Base-by-base conservation (phyloP, 1,139 yeast genomes). In the Hyphopichia khmerensis region DNA sequence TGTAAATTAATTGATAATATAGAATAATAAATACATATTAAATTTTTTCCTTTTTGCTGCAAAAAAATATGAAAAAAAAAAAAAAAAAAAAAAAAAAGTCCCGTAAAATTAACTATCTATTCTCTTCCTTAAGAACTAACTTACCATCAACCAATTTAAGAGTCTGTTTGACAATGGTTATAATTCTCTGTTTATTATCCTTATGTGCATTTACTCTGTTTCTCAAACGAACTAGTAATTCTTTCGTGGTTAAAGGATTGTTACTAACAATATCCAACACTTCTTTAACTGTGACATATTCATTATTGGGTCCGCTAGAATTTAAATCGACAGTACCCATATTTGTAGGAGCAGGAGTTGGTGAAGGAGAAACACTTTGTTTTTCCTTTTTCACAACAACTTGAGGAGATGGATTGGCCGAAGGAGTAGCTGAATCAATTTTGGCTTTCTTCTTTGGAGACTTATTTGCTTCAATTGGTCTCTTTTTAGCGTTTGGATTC, bases 181-280 rank as follows among this genome's bases (percentile, higher is more conserved):
- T 85, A 55, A 90, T 77, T 43, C 85, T 74, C 43, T 72, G 77
- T 54, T 79, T 84, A 62, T 87, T 89, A 43, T 82, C 87, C 30
- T 85, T 77, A 59, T 85, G 85, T 50, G 80, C 74, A 57, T 78
- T 75, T 47, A 89, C 78, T 59, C 89, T 81, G 44, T 76, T 70
- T 66, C 78, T 82, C 55, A 85, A 74, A 43, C 75, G 75, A 42
- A 72, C 70, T 45, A 87, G 77, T 58, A 87, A 74, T 49, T 78
- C 87, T 56, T 81, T 84, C 40, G 87, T 80, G 30, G 84, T 80
- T 38, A 85, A 70, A 26, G 85, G 84, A 42, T 81, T 82, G 36
- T 75, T 67, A 23, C 70, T 69, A n/a, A 90, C 82, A 36, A 85
- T 77, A 37, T 71, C 72, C 50, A 84, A 76, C 36, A 90, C 87